phyloP scores from a whole-genome alignment of 208 protist species.

The Acanthamoeba quina region DNA sequence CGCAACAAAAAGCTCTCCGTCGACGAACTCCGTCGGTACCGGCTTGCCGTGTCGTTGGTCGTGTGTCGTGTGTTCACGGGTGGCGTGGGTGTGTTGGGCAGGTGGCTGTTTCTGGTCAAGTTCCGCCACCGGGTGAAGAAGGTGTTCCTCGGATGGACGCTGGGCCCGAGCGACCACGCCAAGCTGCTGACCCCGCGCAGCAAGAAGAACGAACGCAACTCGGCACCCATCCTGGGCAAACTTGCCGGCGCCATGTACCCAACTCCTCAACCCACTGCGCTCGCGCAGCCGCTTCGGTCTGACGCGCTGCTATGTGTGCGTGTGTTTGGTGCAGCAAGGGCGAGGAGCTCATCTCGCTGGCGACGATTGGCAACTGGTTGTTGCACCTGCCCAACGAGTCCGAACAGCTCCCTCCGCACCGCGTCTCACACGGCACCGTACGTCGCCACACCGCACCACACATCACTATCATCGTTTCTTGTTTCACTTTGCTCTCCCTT shows the following conservation, averaged over 20 bases:
- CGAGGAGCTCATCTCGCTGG: slow-evolving; percentile 51
- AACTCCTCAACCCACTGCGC: not conserved
- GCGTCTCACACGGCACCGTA: slow-evolving; percentile 52
- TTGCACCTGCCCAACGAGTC: slow-evolving; percentile 58
- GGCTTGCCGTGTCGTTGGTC: not conserved
- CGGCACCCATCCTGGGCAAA: slow-evolving; percentile 6
- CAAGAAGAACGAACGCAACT: not conserved
- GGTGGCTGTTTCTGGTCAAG: slow-evolving; percentile 59
- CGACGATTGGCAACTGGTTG: slow-evolving; percentile 62
- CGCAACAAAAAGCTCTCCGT: slow-evolving; percentile 30
- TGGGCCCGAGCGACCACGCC: not conserved
- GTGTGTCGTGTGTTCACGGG: not conserved
- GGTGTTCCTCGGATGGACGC: slow-evolving; percentile 51
- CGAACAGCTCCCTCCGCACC: not conserved
- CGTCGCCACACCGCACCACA: too few relatives aligned
- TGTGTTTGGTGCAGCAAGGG: not conserved
- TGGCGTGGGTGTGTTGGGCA: not conserved
- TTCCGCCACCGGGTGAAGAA: slow-evolving; percentile 63
- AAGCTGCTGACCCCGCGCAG: slow-evolving; percentile 35
- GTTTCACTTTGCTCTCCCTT: not conserved
- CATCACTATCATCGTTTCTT: accelerated
- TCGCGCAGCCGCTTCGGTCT: too few relatives aligned
- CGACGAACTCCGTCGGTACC: slow-evolving; percentile 53
- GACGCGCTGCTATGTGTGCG: too few relatives aligned
- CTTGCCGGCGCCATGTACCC: slow-evolving; percentile 10